phyloP scores from a whole-genome alignment of 1,284 basidiomycete genomes.

The Megacollybia platyphylla region DNA sequence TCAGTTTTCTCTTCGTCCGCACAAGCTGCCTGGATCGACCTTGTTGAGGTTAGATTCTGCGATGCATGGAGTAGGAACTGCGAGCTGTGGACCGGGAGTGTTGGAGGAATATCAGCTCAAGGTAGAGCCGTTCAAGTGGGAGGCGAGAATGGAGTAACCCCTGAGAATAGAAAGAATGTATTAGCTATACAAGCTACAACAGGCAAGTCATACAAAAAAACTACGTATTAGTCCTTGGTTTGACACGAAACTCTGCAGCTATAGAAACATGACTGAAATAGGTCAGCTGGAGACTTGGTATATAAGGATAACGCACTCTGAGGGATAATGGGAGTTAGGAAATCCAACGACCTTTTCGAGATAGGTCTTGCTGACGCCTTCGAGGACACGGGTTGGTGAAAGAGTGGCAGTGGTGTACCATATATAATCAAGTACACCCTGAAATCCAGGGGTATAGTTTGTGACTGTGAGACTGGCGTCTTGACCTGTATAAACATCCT shows the following conservation, averaged over 20 bases:
- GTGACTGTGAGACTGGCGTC: conserved; percentile 52
- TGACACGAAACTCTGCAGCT: conserved; percentile 61
- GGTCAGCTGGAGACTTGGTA: conserved; percentile 4
- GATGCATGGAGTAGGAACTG: conserved; percentile 7
- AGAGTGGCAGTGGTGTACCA: conserved; percentile 81
- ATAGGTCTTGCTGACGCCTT: conserved; percentile 81
- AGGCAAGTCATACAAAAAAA: too few relatives aligned
- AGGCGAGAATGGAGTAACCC: not conserved
- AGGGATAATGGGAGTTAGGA: conserved; percentile 94
- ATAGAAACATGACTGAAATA: conserved; percentile 50
- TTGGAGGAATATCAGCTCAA: conserved; percentile 4
- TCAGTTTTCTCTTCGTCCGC: conserved; percentile 5
- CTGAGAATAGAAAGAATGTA: too few relatives aligned
- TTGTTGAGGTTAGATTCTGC: conserved; percentile 5
- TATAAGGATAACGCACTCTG: conserved; percentile 56
- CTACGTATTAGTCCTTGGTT: conserved; percentile 31
- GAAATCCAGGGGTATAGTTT: conserved; percentile 83
- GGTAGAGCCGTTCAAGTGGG: not conserved
- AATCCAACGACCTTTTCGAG: conserved; percentile 90
- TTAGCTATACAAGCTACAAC: too few relatives aligned
- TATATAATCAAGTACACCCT: conserved; percentile 85
- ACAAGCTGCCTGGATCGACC: not conserved
- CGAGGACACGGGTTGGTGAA: conserved; percentile 77
- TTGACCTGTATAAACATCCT: conserved; percentile 62
- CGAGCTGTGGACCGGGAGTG: conserved; percentile 6